Evolutionary conservation across 2,329 filamentous ascomycete genomes (phyloP), one percentile per base, ranked within the genome.

Genomic region (Colletotrichum kahawae): DNA sequence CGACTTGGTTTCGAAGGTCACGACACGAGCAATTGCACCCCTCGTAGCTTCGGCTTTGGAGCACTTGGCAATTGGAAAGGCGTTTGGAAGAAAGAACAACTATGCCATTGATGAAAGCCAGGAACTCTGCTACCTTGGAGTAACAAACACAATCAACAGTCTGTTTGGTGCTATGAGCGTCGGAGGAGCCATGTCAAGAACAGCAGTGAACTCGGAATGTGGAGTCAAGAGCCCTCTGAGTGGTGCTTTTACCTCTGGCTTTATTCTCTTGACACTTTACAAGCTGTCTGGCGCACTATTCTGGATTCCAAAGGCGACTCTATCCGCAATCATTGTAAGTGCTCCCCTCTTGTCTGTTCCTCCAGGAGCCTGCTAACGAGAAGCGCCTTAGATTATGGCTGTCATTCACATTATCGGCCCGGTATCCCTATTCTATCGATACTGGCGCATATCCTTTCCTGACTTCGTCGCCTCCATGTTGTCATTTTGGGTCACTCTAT

Each of bases 291-390:
- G 88, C 0, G 89, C 90, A 0, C 85, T 94, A 0, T 93, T 91
- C 82, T 94, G 91, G 90, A 91, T 93, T n/a, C 92, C 92, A 1
- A 92, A 92, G 78, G 87, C 92, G 0, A 92, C 90, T 0, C 85
- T 93, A 2, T 88, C 92, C 1, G 92, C 91, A 4, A 92, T 93
- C 75, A 93, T 93, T 77, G 80, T 87, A 79, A 76, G 84, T 82
- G 1, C 2, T 4, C 60, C 33, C 14, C 21, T n/a, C 9, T n/a
- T n/a, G 27, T 29, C 3, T 65, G 31, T 21, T n/a, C 9, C 16
- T 29, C n/a, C 14, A 48, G 24, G 51, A 27, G 24, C 18, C 24
- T 68, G 14, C 70, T 77, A 33, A 63, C 29, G 18, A 29, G 8
- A 10, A 38, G 4, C 4, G n/a, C 2, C 2, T 38, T 71, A 86